A percentile compares a stretch with the other conserved stretches of the same genome.
Evolutionary conservation across 805 yeast genomes (phyloP).

Genomic region (Schwanniomyces pseudopolymorphus): DNA sequence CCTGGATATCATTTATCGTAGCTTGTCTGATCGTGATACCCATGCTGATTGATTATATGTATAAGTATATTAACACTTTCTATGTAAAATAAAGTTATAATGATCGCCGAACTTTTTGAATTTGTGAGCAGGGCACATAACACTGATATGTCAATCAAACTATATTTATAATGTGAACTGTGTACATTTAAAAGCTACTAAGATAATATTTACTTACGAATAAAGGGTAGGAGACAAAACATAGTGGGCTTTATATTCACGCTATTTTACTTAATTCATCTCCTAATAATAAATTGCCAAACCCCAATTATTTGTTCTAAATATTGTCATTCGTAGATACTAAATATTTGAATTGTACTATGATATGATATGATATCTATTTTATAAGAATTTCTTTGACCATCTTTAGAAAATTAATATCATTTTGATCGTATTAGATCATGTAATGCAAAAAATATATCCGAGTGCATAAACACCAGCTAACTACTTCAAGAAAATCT

Average conservation of each 20-base stretch:
- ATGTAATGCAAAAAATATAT: not conserved
- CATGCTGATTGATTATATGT: slow-evolving; percentile 38
- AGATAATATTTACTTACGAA: not conserved
- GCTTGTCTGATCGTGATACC: slow-evolving; percentile 89
- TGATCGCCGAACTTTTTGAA: not conserved
- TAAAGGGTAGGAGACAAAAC: too few relatives aligned
- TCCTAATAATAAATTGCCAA: too few relatives aligned
- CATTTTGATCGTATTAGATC: not conserved
- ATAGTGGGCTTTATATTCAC: too few relatives aligned
- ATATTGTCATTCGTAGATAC: too few relatives aligned
- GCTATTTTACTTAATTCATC: too few relatives aligned
- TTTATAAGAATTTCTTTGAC: too few relatives aligned
- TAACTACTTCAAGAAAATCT: slow-evolving; percentile 23
- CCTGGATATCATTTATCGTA: slow-evolving; percentile 80
- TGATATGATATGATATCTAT: too few relatives aligned
- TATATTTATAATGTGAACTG: not conserved
- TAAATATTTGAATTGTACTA: too few relatives aligned
- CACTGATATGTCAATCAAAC: not conserved
- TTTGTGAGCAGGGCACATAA: not conserved
- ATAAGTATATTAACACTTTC: not conserved
- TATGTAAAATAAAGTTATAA: not conserved
- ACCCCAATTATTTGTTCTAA: too few relatives aligned
- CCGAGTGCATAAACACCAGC: not conserved
- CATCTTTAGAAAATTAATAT: too few relatives aligned
- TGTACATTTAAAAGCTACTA: not conserved